A percentile compares a stretch with the other conserved stretches of the same genome.
Evolutionary conservation across 768 basidiomycete species (phyloP).

Genomic region (Boletellus sp.): DNA sequence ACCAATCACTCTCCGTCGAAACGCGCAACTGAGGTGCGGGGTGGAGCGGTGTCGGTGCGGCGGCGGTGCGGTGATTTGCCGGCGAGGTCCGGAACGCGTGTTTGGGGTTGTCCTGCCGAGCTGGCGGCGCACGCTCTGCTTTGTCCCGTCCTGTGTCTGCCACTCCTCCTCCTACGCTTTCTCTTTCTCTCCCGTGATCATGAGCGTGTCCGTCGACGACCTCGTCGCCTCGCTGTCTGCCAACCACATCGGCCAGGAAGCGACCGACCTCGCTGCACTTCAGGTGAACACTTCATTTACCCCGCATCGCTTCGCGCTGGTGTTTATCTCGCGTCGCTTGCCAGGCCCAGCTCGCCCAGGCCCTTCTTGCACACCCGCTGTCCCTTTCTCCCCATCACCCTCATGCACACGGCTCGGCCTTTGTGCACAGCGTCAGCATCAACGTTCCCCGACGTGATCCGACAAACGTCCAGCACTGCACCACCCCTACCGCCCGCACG

Average conservation of each 20-base stretch:
- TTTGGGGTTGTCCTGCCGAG: conserved; percentile 16
- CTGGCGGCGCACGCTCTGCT: neutral
- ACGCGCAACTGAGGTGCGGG: neutral
- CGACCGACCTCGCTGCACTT: conserved; percentile 46
- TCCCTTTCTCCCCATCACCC: conserved; percentile 17
- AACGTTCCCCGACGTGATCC: conserved; percentile 29
- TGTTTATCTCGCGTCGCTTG: conserved; percentile 16
- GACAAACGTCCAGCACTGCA: conserved; percentile 38
- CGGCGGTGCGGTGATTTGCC: too few species aligned
- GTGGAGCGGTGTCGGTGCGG: conserved; percentile 1
- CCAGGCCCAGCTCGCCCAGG: conserved; percentile 46
- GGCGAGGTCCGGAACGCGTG: conserved; percentile 19
- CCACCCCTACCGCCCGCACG: conserved; percentile 37
- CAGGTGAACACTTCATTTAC: conserved; percentile 35
- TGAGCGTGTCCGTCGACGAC: conserved; percentile 49
- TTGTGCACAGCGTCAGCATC: conserved; percentile 20
- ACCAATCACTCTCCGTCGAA: too few species aligned
- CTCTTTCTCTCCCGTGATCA: conserved; percentile 17
- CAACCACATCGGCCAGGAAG: conserved; percentile 52
- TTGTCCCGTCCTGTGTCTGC: conserved; percentile 11
- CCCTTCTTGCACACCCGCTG: conserved; percentile 36
- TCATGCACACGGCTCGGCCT: conserved; percentile 13
- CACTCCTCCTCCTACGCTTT: neutral
- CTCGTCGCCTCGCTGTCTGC: conserved; percentile 45
- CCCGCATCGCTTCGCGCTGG: conserved; percentile 11